These are phyloP conservation scores for Leccinum rimulosum DNA, from an alignment of 768 basidiomycete species.

Conservation along the genomic window DNA sequence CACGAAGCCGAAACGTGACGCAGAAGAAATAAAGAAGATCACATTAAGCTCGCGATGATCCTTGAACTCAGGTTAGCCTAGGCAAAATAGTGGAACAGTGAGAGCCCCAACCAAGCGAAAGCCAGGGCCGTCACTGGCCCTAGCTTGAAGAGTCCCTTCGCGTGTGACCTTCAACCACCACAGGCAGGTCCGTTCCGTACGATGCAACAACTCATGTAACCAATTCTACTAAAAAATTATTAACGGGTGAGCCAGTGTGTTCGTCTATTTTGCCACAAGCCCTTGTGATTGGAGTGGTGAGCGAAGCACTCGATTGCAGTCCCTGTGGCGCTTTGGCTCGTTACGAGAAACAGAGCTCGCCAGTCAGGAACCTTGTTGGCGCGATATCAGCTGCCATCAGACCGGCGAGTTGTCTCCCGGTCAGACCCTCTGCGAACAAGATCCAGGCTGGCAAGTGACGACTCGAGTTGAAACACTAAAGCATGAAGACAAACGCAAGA, in stretches of 20 bases:
- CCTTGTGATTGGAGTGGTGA: neutral
- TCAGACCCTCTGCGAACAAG: neutral
- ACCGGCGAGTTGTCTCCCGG: neutral
- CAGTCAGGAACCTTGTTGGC: neutral
- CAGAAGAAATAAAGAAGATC: neutral
- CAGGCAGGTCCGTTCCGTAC: neutral
- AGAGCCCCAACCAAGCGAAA: neutral
- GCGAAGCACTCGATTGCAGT: neutral
- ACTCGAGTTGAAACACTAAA: neutral
- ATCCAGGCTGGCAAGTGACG: neutral
- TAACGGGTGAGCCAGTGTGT: neutral
- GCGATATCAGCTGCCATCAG: neutral
- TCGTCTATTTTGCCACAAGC: neutral
- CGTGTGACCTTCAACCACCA: neutral
- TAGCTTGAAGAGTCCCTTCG: neutral
- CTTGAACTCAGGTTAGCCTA: neutral
- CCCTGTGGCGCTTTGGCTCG: neutral
- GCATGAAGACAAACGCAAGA: neutral
- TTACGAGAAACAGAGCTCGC: neutral
- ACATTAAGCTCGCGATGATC: neutral
- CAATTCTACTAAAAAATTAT: neutral
- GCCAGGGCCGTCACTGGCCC: constrained; percentile 1
- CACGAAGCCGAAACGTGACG: too few species aligned
- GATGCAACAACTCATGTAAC: neutral
- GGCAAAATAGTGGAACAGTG: too few species aligned